phyloP scores from a whole-genome alignment of 192 early-diverging fungal species.

The Coemansia sp. region DNA sequence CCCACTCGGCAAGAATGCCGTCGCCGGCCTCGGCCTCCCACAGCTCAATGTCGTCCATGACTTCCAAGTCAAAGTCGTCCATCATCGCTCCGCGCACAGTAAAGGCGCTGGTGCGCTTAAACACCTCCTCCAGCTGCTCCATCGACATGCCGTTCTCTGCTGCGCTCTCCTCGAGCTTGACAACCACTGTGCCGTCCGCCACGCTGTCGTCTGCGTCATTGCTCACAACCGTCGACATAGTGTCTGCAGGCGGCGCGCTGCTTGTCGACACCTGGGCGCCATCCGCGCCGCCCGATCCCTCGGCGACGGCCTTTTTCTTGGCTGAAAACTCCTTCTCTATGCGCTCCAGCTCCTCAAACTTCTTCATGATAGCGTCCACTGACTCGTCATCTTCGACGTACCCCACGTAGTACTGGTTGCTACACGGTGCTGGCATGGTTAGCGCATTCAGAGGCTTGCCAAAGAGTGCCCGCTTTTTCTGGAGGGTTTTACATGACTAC shows the following conservation, averaged over 20 bases:
- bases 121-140: constrained; percentile 86
- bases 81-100: constrained; percentile 55
- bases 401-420: constrained; percentile 78
- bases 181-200: neutral
- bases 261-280: constrained; percentile 4
- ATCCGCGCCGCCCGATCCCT: constrained; percentile 5
- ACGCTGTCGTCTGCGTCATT: neutral
- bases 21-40: constrained; percentile 78
- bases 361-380: constrained; percentile 95
- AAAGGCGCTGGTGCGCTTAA: constrained; percentile 85
- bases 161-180: neutral
- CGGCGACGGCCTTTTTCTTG: constrained; percentile 20
- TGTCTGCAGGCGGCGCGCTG: constrained; percentile 1
- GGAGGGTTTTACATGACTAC: neutral
- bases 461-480: neutral
- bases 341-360: constrained; percentile 91
- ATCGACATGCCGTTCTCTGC: constrained; percentile 55
- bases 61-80: constrained; percentile 44
- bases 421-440: constrained; percentile 2
- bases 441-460: neutral
- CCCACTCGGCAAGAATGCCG: constrained; percentile 64
- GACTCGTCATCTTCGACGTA: constrained; percentile 97
- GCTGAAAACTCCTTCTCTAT: constrained; percentile 76
- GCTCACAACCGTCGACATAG: neutral
- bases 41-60: constrained; percentile 61